Conservation (phyloP, 2,329 filamentous ascomycete genomes). For the Aphanoascus verrucosus region DNA sequence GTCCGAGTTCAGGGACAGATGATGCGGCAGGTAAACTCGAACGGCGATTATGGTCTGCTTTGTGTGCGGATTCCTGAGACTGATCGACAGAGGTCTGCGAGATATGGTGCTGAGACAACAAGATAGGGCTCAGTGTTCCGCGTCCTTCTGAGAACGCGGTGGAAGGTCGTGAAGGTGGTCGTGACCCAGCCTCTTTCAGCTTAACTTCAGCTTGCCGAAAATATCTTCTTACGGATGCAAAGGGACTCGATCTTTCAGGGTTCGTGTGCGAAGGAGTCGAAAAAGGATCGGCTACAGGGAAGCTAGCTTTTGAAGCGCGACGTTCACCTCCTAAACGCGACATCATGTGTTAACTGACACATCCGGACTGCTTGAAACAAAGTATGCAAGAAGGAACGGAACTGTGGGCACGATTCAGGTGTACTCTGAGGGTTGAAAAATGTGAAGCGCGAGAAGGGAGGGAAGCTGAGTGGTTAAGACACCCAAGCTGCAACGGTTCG, state of each 20-base stretch:
- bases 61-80: background rate
- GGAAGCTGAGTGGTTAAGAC: background rate
- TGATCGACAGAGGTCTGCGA: background rate
- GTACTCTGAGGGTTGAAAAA: background rate
- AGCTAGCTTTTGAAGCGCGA: slow-evolving; percentile 4
- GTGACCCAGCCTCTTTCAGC: background rate
- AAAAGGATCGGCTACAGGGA: background rate
- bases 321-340: slow-evolving; percentile 9
- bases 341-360: background rate
- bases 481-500: background rate
- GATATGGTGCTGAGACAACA: background rate
- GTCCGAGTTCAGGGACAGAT: background rate
- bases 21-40: slow-evolving; percentile 9
- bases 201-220: slow-evolving; percentile 12
- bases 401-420: background rate
- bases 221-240: slow-evolving; percentile 17
- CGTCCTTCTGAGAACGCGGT: slow-evolving; percentile 5
- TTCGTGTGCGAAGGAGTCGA: slow-evolving; percentile 3
- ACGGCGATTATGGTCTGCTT: background rate
- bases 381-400: background rate
- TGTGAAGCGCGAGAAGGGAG: background rate
- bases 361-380: background rate
- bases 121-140: background rate
- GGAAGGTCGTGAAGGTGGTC: slow-evolving; percentile 4
- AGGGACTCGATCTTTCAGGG: slow-evolving; percentile 12